Conservation (phyloP, 331 rosid genomes). For the Phaseolus coccineus region DNA sequence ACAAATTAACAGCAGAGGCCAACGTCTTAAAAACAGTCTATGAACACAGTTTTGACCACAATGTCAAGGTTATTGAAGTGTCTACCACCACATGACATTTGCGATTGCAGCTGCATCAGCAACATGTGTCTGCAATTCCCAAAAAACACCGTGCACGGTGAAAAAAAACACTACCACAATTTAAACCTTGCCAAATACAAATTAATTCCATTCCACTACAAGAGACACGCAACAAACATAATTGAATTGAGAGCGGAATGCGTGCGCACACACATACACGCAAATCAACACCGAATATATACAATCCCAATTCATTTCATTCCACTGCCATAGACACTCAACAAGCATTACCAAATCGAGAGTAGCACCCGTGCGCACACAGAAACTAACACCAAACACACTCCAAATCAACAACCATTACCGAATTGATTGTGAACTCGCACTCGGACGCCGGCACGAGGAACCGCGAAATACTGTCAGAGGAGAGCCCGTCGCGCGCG, state of each 20-base stretch:
- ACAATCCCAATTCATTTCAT: neutral
- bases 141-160: neutral
- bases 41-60: neutral
- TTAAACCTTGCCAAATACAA: neutral
- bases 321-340: neutral
- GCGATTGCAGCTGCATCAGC: neutral
- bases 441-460: conserved; percentile 82
- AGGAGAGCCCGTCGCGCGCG: conserved; percentile 82
- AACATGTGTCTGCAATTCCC: neutral
- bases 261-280: neutral
- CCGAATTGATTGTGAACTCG: conserved; percentile 85
- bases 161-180: neutral
- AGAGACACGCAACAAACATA: neutral
- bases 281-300: neutral
- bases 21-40: neutral
- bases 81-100: neutral
- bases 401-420: conserved; percentile 38
- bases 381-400: neutral
- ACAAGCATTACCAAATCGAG: neutral
- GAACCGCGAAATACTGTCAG: conserved; percentile 80
- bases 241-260: neutral
- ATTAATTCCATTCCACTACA: neutral
- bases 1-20: neutral
- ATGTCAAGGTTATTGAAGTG: neutral
- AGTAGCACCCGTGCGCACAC: neutral